Percentiles rank a stretch among this genome's conserved stretches.
phyloP scores from a whole-genome alignment of 2,329 filamentous ascomycete genomes.

The Talaromyces sp. region DNA sequence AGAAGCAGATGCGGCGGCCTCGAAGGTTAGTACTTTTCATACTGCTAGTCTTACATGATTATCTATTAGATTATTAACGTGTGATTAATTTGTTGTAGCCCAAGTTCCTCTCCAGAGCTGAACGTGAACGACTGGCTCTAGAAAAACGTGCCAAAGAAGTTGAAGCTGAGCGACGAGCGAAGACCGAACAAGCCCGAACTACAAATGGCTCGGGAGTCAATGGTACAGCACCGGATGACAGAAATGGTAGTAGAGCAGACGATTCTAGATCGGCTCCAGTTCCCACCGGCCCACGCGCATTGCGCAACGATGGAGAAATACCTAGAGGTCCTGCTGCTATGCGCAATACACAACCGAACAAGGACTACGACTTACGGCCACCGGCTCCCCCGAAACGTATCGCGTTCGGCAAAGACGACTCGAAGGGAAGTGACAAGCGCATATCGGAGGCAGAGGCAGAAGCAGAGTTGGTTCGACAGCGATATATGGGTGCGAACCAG shows the following conservation, averaged over 20 bases:
- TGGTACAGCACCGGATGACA: constrained; percentile 15
- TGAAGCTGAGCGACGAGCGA: constrained; percentile 53
- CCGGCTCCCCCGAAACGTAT: constrained; percentile 38
- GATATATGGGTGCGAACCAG: constrained; percentile 87
- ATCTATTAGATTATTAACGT: constrained; percentile 15
- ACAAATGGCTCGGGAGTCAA: constrained; percentile 25
- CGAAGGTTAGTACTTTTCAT: constrained; percentile 51
- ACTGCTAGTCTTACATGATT: not conserved
- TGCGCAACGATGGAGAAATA: constrained; percentile 48
- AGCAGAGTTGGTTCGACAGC: constrained; percentile 66
- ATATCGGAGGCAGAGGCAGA: constrained; percentile 58
- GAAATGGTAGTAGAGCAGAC: constrained; percentile 22
- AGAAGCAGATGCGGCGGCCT: constrained; percentile 73
- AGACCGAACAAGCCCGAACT: constrained; percentile 33
- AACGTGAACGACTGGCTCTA: constrained; percentile 72
- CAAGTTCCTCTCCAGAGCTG: constrained; percentile 77
- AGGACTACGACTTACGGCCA: constrained; percentile 51
- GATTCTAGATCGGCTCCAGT: constrained; percentile 32
- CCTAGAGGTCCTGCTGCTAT: constrained; percentile 49
- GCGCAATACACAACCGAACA: constrained; percentile 39
- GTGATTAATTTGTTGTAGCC: constrained; percentile 46
- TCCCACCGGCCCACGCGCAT: constrained; percentile 68
- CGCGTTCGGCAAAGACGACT: constrained; percentile 26
- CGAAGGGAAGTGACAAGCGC: constrained; percentile 40
- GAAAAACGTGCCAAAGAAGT: constrained; percentile 72